These are phyloP conservation scores for Lanzia echinophila DNA, from an alignment of 2,329 filamentous ascomycete genomes.

Conservation along the genomic window DNA sequence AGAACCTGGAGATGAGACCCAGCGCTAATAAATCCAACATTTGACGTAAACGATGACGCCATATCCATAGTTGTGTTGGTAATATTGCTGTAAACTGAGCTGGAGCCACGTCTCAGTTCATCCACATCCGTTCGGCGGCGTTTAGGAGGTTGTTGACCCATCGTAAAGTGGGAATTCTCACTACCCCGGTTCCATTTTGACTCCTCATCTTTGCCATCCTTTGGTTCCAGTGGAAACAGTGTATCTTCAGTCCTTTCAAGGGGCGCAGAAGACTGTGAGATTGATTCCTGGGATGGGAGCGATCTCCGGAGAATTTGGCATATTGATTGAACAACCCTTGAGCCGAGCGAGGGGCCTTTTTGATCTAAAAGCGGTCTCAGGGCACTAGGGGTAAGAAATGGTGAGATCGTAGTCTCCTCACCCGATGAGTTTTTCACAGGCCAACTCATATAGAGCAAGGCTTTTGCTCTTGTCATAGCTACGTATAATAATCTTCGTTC, in stretches of 20 bases:
- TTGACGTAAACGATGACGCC: constrained; percentile 55
- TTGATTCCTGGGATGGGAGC: constrained; percentile 45
- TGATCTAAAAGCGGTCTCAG: constrained; percentile 48
- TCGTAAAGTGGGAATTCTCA: constrained; percentile 18
- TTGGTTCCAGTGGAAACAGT: constrained; percentile 58
- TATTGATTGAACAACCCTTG: constrained; percentile 55
- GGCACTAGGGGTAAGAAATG: constrained; percentile 56
- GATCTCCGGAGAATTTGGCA: constrained; percentile 65
- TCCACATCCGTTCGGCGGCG: constrained; percentile 23
- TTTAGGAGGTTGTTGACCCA: constrained; percentile 21
- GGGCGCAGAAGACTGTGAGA: constrained; percentile 36
- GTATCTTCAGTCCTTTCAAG: constrained; percentile 60
- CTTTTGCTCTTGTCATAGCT: constrained; percentile 90
- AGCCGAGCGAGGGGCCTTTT: constrained; percentile 64
- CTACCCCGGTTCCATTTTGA: constrained; percentile 32
- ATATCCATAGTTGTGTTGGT: constrained; percentile 58
- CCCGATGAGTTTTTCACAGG: constrained; percentile 61
- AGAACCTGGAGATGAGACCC: constrained; percentile 27
- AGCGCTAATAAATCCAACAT: constrained; percentile 32
- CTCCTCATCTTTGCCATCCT: constrained; percentile 35
- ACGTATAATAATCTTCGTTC: constrained; percentile 88
- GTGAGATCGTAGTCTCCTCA: constrained; percentile 59
- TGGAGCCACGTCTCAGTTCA: constrained; percentile 11
- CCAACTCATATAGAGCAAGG: constrained; percentile 77
- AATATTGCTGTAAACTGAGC: constrained; percentile 27